These are phyloP conservation scores for Nicotiana tomentosiformis DNA, from an alignment of 257 asterid genomes.

Conservation along the genomic window DNA sequence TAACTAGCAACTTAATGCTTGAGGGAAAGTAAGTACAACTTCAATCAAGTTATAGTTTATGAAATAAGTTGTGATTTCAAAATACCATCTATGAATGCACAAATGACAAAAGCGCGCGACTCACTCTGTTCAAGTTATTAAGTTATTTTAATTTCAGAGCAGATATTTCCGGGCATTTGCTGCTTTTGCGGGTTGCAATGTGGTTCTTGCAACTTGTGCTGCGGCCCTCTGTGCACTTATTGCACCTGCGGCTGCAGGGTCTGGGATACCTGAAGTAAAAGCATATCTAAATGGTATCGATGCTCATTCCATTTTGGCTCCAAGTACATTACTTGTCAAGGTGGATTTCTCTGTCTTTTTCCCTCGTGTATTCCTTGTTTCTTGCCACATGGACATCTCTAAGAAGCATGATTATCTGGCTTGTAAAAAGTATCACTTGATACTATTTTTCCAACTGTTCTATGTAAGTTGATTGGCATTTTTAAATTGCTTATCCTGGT, in stretches of 20 bases:
- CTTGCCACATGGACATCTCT: not conserved
- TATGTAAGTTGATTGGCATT: not conserved
- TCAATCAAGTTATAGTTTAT: not conserved
- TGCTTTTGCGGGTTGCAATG: slow-evolving; percentile 61
- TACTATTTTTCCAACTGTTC: not conserved
- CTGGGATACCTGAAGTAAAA: slow-evolving; percentile 99
- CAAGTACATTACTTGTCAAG: slow-evolving; percentile 91
- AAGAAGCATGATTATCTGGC: not conserved
- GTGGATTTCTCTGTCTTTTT: slow-evolving; percentile 23
- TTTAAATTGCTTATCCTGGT: not conserved
- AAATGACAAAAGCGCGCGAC: not conserved
- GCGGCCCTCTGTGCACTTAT: slow-evolving; percentile 69
- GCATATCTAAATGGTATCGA: slow-evolving; percentile 95
- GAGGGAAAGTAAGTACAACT: slow-evolving; percentile 50
- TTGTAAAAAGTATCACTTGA: not conserved
- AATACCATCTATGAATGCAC: not conserved
- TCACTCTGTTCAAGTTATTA: slow-evolving; percentile 7
- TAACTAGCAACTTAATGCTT: slow-evolving; percentile 57
- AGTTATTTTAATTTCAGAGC: slow-evolving; percentile 27
- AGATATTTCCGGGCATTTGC: slow-evolving; percentile 63
- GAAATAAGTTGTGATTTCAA: not conserved
- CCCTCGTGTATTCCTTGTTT: not conserved
- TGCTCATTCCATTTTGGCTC: slow-evolving; percentile 96
- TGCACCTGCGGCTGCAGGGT: slow-evolving; percentile 99
- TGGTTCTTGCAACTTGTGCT: slow-evolving; percentile 60